These are phyloP conservation scores for Opeltia flavorubescens DNA, from an alignment of 495 filamentous ascomycete species.

Conservation along the genomic window DNA sequence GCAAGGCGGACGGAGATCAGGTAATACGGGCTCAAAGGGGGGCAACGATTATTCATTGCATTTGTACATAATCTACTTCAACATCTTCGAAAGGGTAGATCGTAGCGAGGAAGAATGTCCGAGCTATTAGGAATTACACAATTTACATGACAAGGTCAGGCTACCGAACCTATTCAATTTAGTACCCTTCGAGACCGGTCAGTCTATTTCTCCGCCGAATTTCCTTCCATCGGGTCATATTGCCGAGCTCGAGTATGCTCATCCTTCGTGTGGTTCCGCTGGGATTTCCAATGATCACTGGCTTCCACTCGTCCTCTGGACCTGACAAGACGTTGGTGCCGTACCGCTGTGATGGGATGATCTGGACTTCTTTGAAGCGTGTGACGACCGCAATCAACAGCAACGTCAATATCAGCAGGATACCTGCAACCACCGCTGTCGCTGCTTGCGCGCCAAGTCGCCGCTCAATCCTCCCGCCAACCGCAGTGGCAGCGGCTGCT, in stretches of 20 bases:
- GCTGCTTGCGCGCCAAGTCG: slow-evolving; percentile 48
- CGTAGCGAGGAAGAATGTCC: too few species aligned
- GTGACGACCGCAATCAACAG: slow-evolving; percentile 42
- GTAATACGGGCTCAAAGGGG: too few species aligned
- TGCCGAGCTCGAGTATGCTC: slow-evolving; percentile 51
- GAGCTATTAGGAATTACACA: neutral
- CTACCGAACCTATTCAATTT: neutral
- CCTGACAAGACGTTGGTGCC: slow-evolving; percentile 24
- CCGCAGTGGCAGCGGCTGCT: slow-evolving; percentile 47
- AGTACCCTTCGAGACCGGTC: slow-evolving; percentile 11
- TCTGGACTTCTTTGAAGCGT: slow-evolving; percentile 49
- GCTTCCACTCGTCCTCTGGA: slow-evolving; percentile 47
- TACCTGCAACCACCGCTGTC: slow-evolving; percentile 47
- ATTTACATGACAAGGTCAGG: neutral
- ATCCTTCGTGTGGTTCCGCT: slow-evolving; percentile 48
- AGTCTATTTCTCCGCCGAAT: slow-evolving; percentile 52
- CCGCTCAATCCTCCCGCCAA: slow-evolving; percentile 46
- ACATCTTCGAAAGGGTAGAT: too few species aligned
- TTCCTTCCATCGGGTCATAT: slow-evolving; percentile 52
- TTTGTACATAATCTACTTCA: too few species aligned
- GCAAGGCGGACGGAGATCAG: too few species aligned
- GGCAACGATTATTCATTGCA: too few species aligned
- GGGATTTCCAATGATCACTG: slow-evolving; percentile 54
- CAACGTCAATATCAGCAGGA: slow-evolving; percentile 47
- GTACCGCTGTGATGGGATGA: slow-evolving; percentile 35